A percentile compares a stretch with the other conserved stretches of the same genome.
These are phyloP conservation scores for Vitis vinifera DNA, from an alignment of 164 flowering plant species.

Conservation along the genomic window DNA sequence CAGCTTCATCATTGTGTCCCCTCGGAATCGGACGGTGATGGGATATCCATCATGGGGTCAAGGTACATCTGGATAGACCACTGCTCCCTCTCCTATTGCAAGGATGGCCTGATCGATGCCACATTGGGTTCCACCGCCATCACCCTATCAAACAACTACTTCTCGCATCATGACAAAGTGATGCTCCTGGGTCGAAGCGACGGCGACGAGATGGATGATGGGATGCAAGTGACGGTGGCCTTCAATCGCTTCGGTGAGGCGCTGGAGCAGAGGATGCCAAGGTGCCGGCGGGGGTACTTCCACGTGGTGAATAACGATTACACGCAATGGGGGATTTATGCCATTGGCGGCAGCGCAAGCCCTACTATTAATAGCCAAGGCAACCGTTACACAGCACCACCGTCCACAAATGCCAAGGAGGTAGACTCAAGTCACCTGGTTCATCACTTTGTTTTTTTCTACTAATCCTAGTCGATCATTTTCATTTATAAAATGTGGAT, in stretches of 20 bases:
- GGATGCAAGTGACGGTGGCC: slow-evolving; percentile 36
- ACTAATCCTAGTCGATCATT: too few relatives aligned
- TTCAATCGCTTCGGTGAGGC: slow-evolving; percentile 23
- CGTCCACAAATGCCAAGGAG: slow-evolving; percentile 14
- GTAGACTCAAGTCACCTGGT: neutral
- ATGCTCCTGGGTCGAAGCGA: slow-evolving; percentile 38
- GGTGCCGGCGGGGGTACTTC: slow-evolving; percentile 25
- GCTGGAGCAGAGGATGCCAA: slow-evolving; percentile 21
- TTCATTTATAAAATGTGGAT: too few relatives aligned
- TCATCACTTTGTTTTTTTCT: too few relatives aligned
- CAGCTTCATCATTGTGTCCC: slow-evolving; percentile 30
- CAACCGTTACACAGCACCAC: slow-evolving; percentile 30
- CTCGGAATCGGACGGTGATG: slow-evolving; percentile 49
- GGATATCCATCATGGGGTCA: slow-evolving; percentile 37
- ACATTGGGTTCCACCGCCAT: slow-evolving; percentile 42
- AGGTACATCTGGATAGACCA: slow-evolving; percentile 43
- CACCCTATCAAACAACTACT: slow-evolving; percentile 33
- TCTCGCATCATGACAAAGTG: slow-evolving; percentile 41
- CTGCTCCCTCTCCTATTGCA: slow-evolving; percentile 37
- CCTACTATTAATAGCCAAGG: slow-evolving; percentile 38
- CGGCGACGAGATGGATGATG: slow-evolving; percentile 32
- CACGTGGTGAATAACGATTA: slow-evolving; percentile 23
- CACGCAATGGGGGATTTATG: neutral
- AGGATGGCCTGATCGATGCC: slow-evolving; percentile 42
- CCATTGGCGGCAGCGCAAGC: slow-evolving; percentile 34